These are phyloP conservation scores for Aphanomyces invadans DNA, from an alignment of 352 stramenopile genomes.

Conservation along the genomic window DNA sequence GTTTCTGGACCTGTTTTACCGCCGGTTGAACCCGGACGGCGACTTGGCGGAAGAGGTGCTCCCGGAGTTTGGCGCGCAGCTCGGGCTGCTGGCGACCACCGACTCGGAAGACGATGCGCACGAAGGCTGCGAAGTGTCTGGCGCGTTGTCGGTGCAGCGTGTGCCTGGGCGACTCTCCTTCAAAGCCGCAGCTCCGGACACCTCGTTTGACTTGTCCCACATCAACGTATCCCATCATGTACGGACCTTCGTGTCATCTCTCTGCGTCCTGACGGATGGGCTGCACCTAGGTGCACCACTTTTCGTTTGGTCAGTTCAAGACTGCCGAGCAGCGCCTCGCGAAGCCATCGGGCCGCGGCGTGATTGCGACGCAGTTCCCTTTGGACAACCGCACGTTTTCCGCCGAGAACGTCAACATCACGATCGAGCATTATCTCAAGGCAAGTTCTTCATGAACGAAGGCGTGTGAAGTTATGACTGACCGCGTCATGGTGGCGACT, in stretches of 20 bases:
- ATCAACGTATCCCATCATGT: constrained; percentile 54
- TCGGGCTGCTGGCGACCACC: background rate
- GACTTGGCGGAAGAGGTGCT: constrained; percentile 78
- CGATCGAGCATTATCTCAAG: constrained; percentile 75
- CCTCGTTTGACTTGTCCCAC: constrained; percentile 52
- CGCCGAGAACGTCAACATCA: constrained; percentile 58
- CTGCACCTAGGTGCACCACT: constrained; percentile 54
- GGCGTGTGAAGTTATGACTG: background rate
- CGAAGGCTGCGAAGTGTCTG: constrained; percentile 72
- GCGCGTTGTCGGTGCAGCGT: constrained; percentile 68
- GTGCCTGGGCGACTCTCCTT: constrained; percentile 65
- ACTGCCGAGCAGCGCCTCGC: constrained; percentile 49
- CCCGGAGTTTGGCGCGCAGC: constrained; percentile 11
- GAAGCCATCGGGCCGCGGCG: constrained; percentile 27
- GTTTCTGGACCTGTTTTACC: constrained; percentile 79
- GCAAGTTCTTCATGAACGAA: constrained; percentile 55
- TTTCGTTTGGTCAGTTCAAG: constrained; percentile 79
- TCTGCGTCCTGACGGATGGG: background rate
- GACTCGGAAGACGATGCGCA: constrained; percentile 39
- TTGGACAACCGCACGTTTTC: constrained; percentile 50
- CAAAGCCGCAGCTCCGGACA: constrained; percentile 53
- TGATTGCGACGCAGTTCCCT: constrained; percentile 55
- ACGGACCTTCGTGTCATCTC: too few species aligned
- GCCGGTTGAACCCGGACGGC: constrained; percentile 61
- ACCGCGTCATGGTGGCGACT: too few species aligned